phyloP scores from a whole-genome alignment of 805 yeast genomes.

The Myxozyma kluyveri region DNA sequence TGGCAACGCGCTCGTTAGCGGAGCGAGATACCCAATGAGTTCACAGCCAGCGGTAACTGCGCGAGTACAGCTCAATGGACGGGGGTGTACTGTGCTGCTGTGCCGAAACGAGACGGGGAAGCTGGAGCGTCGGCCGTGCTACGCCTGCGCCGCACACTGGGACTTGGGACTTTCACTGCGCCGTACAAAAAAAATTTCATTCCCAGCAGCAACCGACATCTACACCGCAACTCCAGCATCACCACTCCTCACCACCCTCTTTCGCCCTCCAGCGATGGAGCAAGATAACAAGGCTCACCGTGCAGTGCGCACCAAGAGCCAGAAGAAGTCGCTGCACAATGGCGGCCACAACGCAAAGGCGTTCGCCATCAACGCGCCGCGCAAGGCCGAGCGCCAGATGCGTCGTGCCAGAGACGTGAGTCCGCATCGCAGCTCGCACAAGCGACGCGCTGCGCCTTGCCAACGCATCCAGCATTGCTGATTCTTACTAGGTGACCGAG shows the following conservation, averaged over 20 bases:
- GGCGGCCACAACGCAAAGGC: slow-evolving; percentile 79
- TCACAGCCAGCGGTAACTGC: no score
- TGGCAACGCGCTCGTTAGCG: no score
- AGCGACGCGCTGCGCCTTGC: no score
- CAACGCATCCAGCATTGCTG: no score
- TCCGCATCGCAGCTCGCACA: neutral
- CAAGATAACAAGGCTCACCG: slow-evolving; percentile 85
- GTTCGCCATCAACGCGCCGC: slow-evolving; percentile 78
- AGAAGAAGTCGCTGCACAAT: slow-evolving; percentile 50
- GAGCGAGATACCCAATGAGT: no score
- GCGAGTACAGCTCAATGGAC: no score
- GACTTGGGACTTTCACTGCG: neutral
- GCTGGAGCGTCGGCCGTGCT: neutral
- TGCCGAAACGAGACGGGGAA: no score
- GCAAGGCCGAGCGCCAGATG: slow-evolving; percentile 80
- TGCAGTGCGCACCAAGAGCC: slow-evolving; percentile 38
- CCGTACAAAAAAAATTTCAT: neutral
- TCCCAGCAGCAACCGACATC: neutral
- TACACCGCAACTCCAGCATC: neutral
- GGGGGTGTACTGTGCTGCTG: no score
- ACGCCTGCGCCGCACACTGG: neutral
- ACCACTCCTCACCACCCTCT: neutral
- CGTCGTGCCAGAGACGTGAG: slow-evolving; percentile 71
- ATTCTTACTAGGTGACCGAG: slow-evolving; percentile 51
- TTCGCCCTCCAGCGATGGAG: slow-evolving; percentile 35